Percentiles rank a stretch among this genome's conserved stretches.
Evolutionary conservation across 805 yeast genomes (phyloP).

Genomic region (Starmerella ratchasimensis): DNA sequence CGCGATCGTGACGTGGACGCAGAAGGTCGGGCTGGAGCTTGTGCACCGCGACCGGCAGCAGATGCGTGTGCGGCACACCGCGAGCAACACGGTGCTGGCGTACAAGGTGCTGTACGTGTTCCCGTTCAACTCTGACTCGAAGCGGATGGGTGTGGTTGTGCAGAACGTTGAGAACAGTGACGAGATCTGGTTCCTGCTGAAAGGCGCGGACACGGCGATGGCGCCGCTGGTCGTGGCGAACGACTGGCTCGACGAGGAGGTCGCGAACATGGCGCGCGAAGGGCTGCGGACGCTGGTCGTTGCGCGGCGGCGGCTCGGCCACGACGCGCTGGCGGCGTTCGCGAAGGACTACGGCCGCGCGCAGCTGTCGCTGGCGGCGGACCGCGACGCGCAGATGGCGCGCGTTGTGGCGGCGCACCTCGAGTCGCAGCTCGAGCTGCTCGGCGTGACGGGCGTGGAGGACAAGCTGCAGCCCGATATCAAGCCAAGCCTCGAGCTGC

Average conservation of each 20-base stretch:
- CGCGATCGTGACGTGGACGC: conserved; percentile 89
- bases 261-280: conserved; percentile 95
- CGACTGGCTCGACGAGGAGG: conserved; percentile 97
- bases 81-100: conserved; percentile 34
- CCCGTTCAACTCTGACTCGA: conserved; percentile 91
- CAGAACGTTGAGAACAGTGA: conserved; percentile 38
- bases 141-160: conserved; percentile 88
- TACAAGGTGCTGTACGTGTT: conserved; percentile 69
- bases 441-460: conserved; percentile 95
- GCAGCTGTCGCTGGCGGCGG: conserved; percentile 51
- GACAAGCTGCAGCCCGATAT: conserved; percentile 87
- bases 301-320: conserved; percentile 62
- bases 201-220: conserved; percentile 98
- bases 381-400: conserved; percentile 66
- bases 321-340: conserved; percentile 47
- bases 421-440: conserved; percentile 69
- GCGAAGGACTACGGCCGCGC: conserved; percentile 55
- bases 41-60: conserved; percentile 69
- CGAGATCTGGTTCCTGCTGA: conserved; percentile 73
- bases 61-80: conserved; percentile 51
- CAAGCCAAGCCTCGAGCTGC: conserved; percentile 76
- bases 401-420: conserved; percentile 51
- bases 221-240: conserved; percentile 61
- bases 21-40: conserved; percentile 67
- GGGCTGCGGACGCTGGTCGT: conserved; percentile 90